phyloP scores from a whole-genome alignment of 352 stramenopile genomes.

The Globisporangium spinosum region DNA sequence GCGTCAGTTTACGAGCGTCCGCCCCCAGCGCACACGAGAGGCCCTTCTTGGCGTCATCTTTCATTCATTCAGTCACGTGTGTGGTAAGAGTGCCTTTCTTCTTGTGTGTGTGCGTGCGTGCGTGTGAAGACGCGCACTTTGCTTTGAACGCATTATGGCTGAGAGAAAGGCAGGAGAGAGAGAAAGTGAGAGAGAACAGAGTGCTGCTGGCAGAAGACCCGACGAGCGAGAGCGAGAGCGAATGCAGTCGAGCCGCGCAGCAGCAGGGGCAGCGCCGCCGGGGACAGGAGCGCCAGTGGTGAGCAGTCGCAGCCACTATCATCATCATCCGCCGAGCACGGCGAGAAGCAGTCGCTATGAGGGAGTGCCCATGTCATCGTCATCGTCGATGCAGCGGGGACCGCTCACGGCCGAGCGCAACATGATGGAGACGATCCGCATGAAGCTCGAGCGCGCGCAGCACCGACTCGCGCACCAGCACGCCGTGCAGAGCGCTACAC shows the following conservation, averaged over 20 bases:
- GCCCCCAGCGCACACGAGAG: background rate
- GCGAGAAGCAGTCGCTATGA: background rate
- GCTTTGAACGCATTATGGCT: background rate
- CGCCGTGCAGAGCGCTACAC: conserved; percentile 18
- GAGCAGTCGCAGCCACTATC: conserved; percentile 30
- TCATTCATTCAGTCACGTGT: background rate
- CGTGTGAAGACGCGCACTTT: background rate
- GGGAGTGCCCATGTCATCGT: background rate
- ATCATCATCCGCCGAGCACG: background rate
- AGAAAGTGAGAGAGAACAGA: background rate
- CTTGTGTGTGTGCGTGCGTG: background rate
- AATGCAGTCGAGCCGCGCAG: background rate
- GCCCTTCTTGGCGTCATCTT: background rate
- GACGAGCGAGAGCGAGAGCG: background rate
- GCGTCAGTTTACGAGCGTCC: background rate
- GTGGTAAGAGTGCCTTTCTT: background rate
- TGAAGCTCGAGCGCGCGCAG: conserved; percentile 61
- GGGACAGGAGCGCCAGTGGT: conserved; percentile 10
- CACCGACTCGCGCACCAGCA: conserved; percentile 40
- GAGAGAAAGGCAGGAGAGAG: background rate
- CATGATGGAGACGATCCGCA: conserved; percentile 73
- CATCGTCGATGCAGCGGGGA: background rate
- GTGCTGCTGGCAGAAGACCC: background rate
- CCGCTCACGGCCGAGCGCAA: conserved; percentile 45
- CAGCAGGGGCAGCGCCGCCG: background rate